phyloP scores from a whole-genome alignment of 768 basidiomycete species.

The Pulveroboletus frians region DNA sequence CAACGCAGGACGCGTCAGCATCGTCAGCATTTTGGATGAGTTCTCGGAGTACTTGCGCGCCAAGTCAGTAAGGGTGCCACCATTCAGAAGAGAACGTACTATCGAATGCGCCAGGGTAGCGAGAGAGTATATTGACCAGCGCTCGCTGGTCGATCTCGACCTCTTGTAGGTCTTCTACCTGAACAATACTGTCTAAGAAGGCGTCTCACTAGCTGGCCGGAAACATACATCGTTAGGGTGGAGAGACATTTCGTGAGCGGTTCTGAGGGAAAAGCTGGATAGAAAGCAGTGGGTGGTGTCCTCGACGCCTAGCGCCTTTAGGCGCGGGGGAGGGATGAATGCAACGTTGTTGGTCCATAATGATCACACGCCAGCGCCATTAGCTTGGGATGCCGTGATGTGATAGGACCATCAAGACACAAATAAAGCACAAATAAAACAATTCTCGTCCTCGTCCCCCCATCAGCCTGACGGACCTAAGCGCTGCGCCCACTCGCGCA shows the following conservation, averaged over 20 bases:
- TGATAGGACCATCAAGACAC: not conserved
- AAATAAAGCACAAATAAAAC: not conserved
- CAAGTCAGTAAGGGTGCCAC: not conserved
- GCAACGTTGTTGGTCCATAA: conserved; percentile 8
- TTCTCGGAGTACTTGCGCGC: conserved; percentile 41
- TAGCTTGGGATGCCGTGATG: not conserved
- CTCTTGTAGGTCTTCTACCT: conserved; percentile 1
- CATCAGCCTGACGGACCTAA: no score
- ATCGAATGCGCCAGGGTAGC: conserved; percentile 15
- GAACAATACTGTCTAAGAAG: not conserved
- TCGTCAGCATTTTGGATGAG: conserved; percentile 56
- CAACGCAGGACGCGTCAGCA: conserved; percentile 33
- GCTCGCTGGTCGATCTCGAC: conserved; percentile 16
- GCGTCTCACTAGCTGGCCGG: no score
- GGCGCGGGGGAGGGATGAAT: not conserved
- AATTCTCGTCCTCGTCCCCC: not conserved
- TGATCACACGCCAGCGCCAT: not conserved
- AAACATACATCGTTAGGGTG: not conserved
- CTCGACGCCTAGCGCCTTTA: not conserved
- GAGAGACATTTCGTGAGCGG: not conserved
- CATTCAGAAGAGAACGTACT: not conserved
- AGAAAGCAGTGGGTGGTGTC: not conserved
- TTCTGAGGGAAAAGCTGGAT: not conserved
- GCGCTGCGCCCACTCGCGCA: no score
- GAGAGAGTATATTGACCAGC: conserved; percentile 15